phyloP scores from a whole-genome alignment of 1,284 basidiomycete species.

The Ustilago lituana region DNA sequence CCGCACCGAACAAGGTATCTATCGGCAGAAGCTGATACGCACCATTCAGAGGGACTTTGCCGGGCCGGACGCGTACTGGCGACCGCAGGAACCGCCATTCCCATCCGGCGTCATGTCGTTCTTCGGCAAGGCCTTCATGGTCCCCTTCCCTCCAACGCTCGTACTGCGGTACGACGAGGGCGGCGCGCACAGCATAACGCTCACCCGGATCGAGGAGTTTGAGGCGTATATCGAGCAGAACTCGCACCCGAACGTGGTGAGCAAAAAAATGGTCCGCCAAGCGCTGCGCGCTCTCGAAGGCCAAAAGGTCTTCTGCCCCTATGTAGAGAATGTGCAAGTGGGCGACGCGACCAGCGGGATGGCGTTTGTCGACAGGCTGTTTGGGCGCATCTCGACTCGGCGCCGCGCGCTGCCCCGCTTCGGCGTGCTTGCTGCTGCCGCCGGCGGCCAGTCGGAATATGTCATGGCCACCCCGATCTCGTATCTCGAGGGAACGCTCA shows the following conservation, averaged over 20 bases:
- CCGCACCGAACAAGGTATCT: conserved; percentile 28
- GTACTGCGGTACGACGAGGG: conserved; percentile 78
- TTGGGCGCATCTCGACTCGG: conserved; percentile 21
- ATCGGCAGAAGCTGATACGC: conserved; percentile 37
- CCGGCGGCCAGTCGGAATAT: conserved; percentile 71
- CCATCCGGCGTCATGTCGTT: conserved; percentile 51
- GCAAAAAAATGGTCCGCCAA: conserved; percentile 74
- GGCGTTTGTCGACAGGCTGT: conserved; percentile 24
- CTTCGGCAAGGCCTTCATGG: conserved; percentile 76
- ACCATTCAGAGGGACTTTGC: conserved; percentile 52
- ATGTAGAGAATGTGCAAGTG: conserved; percentile 73
- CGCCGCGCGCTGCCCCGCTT: conserved; percentile 17
- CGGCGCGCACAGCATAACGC: conserved; percentile 68
- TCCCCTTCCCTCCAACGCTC: conserved; percentile 76
- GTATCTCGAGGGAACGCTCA: conserved; percentile 72
- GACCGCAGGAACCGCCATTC: conserved; percentile 47
- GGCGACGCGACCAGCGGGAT: conserved; percentile 37
- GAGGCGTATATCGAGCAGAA: conserved; percentile 77
- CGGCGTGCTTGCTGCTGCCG: conserved; percentile 40
- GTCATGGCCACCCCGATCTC: conserved; percentile 68
- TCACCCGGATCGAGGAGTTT: conserved; percentile 72
- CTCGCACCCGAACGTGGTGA: conserved; percentile 71
- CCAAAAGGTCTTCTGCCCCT: conserved; percentile 75
- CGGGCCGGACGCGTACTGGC: conserved; percentile 60
- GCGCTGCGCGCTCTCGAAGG: conserved; percentile 78